Base-by-base conservation (phyloP, 306 rosid species). In the Vigna angularis region DNA sequence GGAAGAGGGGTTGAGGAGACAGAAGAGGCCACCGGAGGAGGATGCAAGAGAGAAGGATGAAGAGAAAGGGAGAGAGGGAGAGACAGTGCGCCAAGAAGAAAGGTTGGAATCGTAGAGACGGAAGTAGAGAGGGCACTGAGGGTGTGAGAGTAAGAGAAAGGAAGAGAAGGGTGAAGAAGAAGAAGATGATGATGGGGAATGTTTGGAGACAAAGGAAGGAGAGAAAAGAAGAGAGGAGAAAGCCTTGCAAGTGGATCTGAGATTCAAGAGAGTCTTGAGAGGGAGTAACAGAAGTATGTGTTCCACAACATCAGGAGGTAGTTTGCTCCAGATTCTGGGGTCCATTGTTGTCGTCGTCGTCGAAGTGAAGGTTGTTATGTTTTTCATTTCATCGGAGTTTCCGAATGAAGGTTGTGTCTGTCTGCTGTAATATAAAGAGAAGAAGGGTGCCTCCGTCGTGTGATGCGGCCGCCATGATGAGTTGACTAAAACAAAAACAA, bases 171-270 rank as follows among this genome's bases (percentile, higher is more conserved):
- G 71, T 17, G 71, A 44, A 42, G 34, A 32, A 9, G 49, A 66
- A 0, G 52, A 66, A 18, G 32, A 30, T 3, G 48, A 66, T 4
- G 71, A 66, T 5, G 71, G 20, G 0, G 71, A 66, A 53, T 66
- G 53, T 22, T 66, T 66, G 18, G 72, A 66, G 4, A 66, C 49
- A 28, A 66, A 66, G 11, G 72, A 66, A 4, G 72, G 72, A 20
- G 72, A 66, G 51, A 66, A 66, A 18, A 44, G 72, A 2, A 66
- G 53, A 20, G 72, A 66, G 7, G 53, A 11, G 72, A 66, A 66
- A 53, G 72, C 72, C 53, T 44, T 66, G 72, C 72, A 66, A 20
- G 72, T 66, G 72, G 53, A 18, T 66, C 72, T 42, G 0, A 66
- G 72, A 13, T 66, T 66, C 53, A 66, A 20, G 17, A 66, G 30